These are phyloP conservation scores for Penicillium atrosanguineum DNA, from an alignment of 495 filamentous ascomycete genomes.

Conservation along the genomic window DNA sequence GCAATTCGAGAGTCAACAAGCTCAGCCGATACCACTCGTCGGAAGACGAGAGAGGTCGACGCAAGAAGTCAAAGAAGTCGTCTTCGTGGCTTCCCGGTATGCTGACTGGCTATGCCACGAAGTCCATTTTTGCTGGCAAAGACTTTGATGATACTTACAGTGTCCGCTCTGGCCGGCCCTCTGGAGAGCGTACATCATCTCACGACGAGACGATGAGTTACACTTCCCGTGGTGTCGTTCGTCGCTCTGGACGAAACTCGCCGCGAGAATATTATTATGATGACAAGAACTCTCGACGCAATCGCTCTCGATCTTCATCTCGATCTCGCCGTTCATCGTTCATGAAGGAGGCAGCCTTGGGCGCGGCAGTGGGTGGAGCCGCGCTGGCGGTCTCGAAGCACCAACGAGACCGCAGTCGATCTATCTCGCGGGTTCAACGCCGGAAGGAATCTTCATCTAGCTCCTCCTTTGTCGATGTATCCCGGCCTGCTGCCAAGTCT, in stretches of 20 bases:
- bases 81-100: slow-evolving; percentile 53
- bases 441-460: slow-evolving; percentile 39
- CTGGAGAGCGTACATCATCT: slow-evolving; percentile 29
- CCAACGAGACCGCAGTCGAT: slow-evolving; percentile 29
- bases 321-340: slow-evolving; percentile 34
- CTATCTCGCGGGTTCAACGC: slow-evolving; percentile 27
- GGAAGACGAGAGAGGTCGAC: slow-evolving; percentile 50
- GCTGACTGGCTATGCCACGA: slow-evolving; percentile 54
- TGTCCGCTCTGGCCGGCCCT: slow-evolving; percentile 46
- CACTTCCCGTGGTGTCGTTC: slow-evolving; percentile 42
- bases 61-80: slow-evolving; percentile 38
- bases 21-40: slow-evolving; percentile 56
- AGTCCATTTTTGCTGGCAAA: slow-evolving; percentile 49
- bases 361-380: slow-evolving; percentile 44
- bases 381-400: slow-evolving; percentile 33
- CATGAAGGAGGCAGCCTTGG: slow-evolving; percentile 43
- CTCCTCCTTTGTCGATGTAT: slow-evolving; percentile 33
- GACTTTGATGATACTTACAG: slow-evolving; percentile 62
- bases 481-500: slow-evolving; percentile 28
- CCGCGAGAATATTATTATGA: slow-evolving; percentile 32
- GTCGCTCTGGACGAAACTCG: slow-evolving; percentile 32
- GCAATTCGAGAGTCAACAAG: slow-evolving; percentile 50
- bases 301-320: slow-evolving; percentile 46
- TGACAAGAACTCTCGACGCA: slow-evolving; percentile 23
- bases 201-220: slow-evolving; percentile 43